Evolutionary conservation across 306 rosid species (phyloP), one percentile per base, ranked within the genome.

Genomic region (Rosa lucieae): DNA sequence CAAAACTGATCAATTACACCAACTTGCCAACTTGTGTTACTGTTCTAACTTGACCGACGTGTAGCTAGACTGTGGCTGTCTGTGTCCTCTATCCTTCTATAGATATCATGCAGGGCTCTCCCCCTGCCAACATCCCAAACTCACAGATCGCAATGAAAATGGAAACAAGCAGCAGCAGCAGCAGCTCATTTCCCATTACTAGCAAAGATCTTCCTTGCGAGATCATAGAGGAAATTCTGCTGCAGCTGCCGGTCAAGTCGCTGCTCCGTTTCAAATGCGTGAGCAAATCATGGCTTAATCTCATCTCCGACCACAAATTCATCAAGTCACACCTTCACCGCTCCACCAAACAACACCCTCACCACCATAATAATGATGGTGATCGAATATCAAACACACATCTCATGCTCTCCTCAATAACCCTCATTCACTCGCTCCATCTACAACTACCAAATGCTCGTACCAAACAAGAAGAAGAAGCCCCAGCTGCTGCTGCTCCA

Each of bases 231-330:
- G 72, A 63, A 46, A 76, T 76, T 32, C 79, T 76, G 14, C n/a
- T 76, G n/a, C 72, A 76, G n/a, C 48, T 76, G 71, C 79, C 72
- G 20, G 72, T 76, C 44, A 76, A 76, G 61, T 76, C 79, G 1
- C 46, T 76, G 3, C 79, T 76, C 15, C 79, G 79, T 11, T 76
- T 76, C 72, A 76, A 39, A 76, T 59, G 61, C 61, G 79, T 63
- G 5, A 44, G 72, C 79, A 76, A 76, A 42, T 67, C 79, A 10
- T 76, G 79, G 79, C 79, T 76, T 32, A 15, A 56, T 32, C 79
- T 76, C 37, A 76, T 76, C 61, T 76, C 72, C 48, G 79, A 76
- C 72, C 46, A 68, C 8, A 76, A 76, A 0, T 76, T 76, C 70
- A 48, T 76, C 47, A 76, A 62, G 72, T 76, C 48, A 17, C 79